Evolutionary conservation across 1,284 basidiomycete genomes (phyloP).

Genomic region (Wolfiporia cocos): DNA sequence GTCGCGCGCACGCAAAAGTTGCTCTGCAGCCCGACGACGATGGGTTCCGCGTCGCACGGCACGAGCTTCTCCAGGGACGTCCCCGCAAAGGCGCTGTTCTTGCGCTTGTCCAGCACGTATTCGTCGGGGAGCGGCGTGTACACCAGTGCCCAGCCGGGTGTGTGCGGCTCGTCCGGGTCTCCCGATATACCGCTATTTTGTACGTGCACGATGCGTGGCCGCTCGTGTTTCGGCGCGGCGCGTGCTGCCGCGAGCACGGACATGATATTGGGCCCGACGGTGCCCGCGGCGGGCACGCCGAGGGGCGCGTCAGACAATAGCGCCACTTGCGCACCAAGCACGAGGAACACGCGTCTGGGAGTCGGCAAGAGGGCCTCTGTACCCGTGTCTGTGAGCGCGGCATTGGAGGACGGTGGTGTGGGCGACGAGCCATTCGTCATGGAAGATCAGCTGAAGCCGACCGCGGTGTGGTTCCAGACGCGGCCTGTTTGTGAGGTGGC

Average conservation of each 20-base stretch:
- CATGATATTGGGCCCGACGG: slow-evolving; percentile 42
- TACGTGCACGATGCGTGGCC: slow-evolving; percentile 59
- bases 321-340: slow-evolving; percentile 52
- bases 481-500: no score
- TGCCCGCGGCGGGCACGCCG: slow-evolving; percentile 43
- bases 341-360: slow-evolving; percentile 43
- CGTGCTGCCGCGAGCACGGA: slow-evolving; percentile 47
- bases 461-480: no score
- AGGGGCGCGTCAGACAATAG: slow-evolving; percentile 40
- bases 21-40: slow-evolving; percentile 61
- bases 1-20: slow-evolving; percentile 64
- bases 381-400: not conserved
- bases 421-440: no score
- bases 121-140: slow-evolving; percentile 43
- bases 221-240: slow-evolving; percentile 37
- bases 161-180: slow-evolving; percentile 50
- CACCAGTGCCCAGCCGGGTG: slow-evolving; percentile 52
- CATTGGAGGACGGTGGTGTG: no score
- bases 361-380: not conserved
- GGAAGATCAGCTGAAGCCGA: no score
- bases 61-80: slow-evolving; percentile 46
- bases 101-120: slow-evolving; percentile 54
- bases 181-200: slow-evolving; percentile 54
- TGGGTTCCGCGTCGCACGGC: slow-evolving; percentile 45
- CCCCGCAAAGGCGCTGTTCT: slow-evolving; percentile 64